Conservation (phyloP, 1,284 basidiomycete genomes). For the Microbotryum intermedium region DNA sequence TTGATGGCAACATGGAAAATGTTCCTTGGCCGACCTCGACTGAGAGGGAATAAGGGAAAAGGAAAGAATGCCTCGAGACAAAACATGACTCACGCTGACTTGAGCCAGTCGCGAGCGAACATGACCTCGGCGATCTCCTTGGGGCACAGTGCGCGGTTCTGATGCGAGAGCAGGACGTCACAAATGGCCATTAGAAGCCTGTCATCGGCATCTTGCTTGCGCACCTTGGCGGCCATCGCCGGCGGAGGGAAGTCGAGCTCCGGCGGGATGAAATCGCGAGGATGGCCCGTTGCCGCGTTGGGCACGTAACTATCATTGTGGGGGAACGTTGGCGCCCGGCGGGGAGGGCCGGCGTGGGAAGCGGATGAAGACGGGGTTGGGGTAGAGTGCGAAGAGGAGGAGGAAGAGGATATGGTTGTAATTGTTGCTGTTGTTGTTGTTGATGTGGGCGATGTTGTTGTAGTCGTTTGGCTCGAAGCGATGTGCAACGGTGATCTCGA, state of each 20-base stretch:
- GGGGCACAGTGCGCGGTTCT: slow-evolving; percentile 34
- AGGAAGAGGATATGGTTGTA: too few relatives aligned
- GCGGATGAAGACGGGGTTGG: too few relatives aligned
- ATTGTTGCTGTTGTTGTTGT: too few relatives aligned
- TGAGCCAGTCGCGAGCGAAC: slow-evolving; percentile 30
- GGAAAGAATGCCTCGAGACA: neutral
- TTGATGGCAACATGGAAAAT: neutral
- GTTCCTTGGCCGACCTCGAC: neutral
- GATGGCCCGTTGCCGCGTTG: slow-evolving; percentile 16
- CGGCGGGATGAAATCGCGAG: slow-evolving; percentile 19
- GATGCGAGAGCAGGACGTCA: slow-evolving; percentile 21
- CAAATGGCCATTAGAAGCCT: slow-evolving; percentile 30
- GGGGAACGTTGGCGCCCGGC: slow-evolving; percentile 15
- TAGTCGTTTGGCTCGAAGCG: too few relatives aligned
- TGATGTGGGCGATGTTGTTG: too few relatives aligned
- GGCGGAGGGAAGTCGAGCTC: slow-evolving; percentile 22
- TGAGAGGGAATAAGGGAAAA: neutral
- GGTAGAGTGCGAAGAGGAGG: too few relatives aligned
- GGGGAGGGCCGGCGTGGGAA: too few relatives aligned
- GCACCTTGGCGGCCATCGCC: slow-evolving; percentile 13
- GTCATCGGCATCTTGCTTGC: slow-evolving; percentile 29
- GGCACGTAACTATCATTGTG: slow-evolving; percentile 24
- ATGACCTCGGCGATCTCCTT: slow-evolving; percentile 35
- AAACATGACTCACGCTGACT: slow-evolving; percentile 27
- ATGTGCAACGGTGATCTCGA: too few relatives aligned